Percentiles rank a stretch among this genome's conserved stretches.
phyloP scores from a whole-genome alignment of 2,329 filamentous ascomycete species.

The Fusarium dimerum region DNA sequence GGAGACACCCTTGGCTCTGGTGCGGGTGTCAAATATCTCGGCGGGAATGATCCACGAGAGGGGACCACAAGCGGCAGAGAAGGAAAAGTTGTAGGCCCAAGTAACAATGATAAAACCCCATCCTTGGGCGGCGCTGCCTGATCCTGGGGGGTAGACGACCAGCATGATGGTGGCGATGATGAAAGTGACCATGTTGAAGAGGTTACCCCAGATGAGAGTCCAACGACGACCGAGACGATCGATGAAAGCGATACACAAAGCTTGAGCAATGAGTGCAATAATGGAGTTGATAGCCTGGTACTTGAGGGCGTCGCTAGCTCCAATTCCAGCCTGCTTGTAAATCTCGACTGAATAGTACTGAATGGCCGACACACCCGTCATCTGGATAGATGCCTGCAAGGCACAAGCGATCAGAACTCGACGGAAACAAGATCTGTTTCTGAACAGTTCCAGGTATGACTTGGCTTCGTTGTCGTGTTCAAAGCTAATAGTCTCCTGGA shows the following conservation, averaged over 20 bases:
- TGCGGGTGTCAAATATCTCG: constrained; percentile 76
- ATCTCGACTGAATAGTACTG: constrained; percentile 72
- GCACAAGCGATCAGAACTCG: constrained; percentile 71
- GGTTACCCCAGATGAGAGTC: constrained; percentile 72
- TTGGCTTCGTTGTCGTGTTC: constrained; percentile 71
- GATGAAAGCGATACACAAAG: constrained; percentile 66
- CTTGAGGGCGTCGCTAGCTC: constrained; percentile 62
- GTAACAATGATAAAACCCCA: constrained; percentile 74
- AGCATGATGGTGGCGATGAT: constrained; percentile 61
- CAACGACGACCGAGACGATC: constrained; percentile 72
- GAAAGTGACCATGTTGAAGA: constrained; percentile 71
- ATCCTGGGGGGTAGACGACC: constrained; percentile 57
- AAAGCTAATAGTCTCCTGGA: constrained; percentile 62
- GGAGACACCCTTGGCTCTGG: constrained; percentile 70
- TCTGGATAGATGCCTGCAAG: constrained; percentile 70
- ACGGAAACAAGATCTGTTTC: constrained; percentile 60
- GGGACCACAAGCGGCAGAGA: constrained; percentile 69
- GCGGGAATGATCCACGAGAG: constrained; percentile 61
- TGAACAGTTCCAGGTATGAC: constrained; percentile 69
- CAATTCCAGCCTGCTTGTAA: constrained; percentile 69
- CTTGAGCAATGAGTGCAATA: constrained; percentile 67
- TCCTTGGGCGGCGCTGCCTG: constrained; percentile 45
- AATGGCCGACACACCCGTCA: constrained; percentile 74
- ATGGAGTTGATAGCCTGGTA: constrained; percentile 75
- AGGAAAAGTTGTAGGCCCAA: constrained; percentile 79